Evolutionary conservation across 108 stramenopile species (phyloP), one percentile per base, ranked within the genome.

Genomic region (Mediolabrus comicus): DNA sequence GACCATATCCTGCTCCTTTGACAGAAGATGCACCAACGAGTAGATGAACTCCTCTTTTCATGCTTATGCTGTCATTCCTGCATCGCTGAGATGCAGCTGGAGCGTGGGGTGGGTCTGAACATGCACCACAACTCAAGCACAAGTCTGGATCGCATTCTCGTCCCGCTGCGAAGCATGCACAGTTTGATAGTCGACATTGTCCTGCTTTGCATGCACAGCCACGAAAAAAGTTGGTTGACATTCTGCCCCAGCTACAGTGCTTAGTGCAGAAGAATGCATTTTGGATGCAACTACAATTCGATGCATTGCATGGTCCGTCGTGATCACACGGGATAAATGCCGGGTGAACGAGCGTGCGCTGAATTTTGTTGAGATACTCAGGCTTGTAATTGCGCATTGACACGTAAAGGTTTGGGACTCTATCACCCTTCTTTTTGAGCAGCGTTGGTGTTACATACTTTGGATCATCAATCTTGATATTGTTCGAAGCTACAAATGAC

Each of bases 131-230:
- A 10, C 62, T 36, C 17, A 52, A 61, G 61, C 96, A 97, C 5
- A 92, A 34, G 62, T 95, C 94, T 26, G 96, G 96, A 67, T 95
- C 92, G 65, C 96, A 97, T 81, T 94, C 96, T 4, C 92, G 66
- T 24, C 81, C 70, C 9, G 86, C 68, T 10, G 86, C 84, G 67
- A 84, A 85, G 79, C 95, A 96, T 0, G 87, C 71, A 78, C 92
- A 94, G 13, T 71, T 39, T 31, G 78, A 76, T 16, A 78, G 75
- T 26, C 46, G 73, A 62, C 94, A 97, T 1, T 79, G 77, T 9
- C 81, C 81, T 39, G 62, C 66, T 39, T 74, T 80, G 61, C 86
- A 87, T 0, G 39, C 67, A 68, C 96, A 97, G 0, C 96, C 96
- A 5, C 70, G 78, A 58, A 91, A 92, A 49, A 84, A 86, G 62